These are phyloP conservation scores for Penicillium sp. DNA, from an alignment of 2,329 filamentous ascomycete species.

Conservation along the genomic window DNA sequence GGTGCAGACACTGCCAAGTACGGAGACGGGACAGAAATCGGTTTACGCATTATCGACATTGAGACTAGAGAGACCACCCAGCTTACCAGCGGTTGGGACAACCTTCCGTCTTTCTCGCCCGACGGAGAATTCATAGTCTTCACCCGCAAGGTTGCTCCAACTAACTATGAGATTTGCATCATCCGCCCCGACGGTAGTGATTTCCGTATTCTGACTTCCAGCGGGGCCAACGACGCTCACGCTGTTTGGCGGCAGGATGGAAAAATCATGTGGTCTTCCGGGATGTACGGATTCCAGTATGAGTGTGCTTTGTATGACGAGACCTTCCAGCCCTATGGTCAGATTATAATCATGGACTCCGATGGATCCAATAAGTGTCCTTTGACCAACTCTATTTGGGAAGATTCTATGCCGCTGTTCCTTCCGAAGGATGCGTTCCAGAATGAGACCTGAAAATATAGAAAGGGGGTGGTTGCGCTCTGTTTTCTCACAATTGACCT, in stretches of 20 bases:
- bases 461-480: not conserved
- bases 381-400: constrained; percentile 26
- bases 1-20: not conserved
- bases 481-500: not conserved
- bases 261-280: constrained; percentile 36
- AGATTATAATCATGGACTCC: constrained; percentile 39
- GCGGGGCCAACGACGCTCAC: constrained; percentile 35
- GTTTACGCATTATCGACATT: constrained; percentile 12
- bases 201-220: constrained; percentile 18
- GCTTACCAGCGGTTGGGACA: constrained; percentile 12
- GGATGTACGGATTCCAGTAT: constrained; percentile 40
- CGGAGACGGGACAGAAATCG: constrained; percentile 1
- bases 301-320: constrained; percentile 37
- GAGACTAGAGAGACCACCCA: constrained; percentile 3
- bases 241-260: constrained; percentile 40
- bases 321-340: constrained; percentile 41
- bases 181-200: constrained; percentile 37
- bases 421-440: constrained; percentile 12
- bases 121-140: constrained; percentile 14
- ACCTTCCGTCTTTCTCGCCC: constrained; percentile 10
- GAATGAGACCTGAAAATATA: not conserved
- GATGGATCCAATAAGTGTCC: constrained; percentile 32
- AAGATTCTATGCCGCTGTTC: constrained; percentile 27
- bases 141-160: constrained; percentile 10
- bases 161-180: constrained; percentile 28